Evolutionary conservation across 352 stramenopile species (phyloP), one percentile per base, ranked within the genome.

Genomic region (Pythium angustatum): DNA sequence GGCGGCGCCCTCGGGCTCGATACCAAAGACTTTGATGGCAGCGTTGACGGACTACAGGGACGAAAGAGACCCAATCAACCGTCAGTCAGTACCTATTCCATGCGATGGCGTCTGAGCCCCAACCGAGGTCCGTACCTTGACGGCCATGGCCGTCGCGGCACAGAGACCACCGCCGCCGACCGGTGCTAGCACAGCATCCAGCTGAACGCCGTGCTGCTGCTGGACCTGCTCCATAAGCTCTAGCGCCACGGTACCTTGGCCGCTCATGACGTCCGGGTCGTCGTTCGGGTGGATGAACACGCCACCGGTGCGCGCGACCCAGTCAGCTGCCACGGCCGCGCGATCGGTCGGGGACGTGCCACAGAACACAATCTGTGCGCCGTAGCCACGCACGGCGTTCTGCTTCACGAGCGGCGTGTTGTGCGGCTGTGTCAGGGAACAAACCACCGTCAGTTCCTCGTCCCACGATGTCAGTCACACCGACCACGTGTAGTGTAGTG

Each of bases 281-380:
- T 98, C 90, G 28, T 85, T 97, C 21, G 94, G 91, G 51, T 97
- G 94, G 34, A 98, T 83, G 52, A 98, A 96, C 24, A 68, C 48
- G 41, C 66, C 76, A 5, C 62, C 58, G 3, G 58, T 72, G 9
- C 48, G 27, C 24, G 63, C 50, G 11, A 74, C 79, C 34, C 69
- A 68, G 34, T 68, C 53, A 27, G 71, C 75, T 6, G 85, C 83
- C 6, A 75, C 66, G n/a, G 61, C 63, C 41, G 86, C 72, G 4
- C 89, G 81, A 1, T 76, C 76, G 43, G 79, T 72, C 28, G 75
- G 64, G 19, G 79, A 96, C 26, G 82, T 66, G 19, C 75, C 72
- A 45, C 74, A 81, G 48, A 88, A 53, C 53, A 84, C 59, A 24
- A 95, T 76, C 11, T 90, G 67, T 27, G 90, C 88, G 36, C 89